Evolutionary conservation across 495 filamentous ascomycete genomes (phyloP), one percentile per base, ranked within the genome.

Genomic region (Trichoderma erinaceum): DNA sequence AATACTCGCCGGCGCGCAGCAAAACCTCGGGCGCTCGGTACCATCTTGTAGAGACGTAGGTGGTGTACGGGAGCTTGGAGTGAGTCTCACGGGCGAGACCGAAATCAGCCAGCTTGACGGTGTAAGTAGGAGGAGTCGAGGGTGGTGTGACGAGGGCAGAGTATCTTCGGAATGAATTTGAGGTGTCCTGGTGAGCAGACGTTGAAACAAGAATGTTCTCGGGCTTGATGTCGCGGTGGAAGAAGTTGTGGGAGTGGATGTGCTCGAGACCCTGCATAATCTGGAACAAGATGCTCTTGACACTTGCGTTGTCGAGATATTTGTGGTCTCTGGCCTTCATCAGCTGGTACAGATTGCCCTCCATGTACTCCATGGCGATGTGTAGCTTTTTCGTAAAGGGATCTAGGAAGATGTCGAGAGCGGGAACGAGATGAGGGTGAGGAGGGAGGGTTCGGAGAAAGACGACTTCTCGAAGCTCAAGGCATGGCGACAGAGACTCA

Each of bases 291-390:
- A 99, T 96, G 79, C 94, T 98, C 82, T 99, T 98, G 67, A 99
- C 96, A 69, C 92, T 95, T 69, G 85, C 87, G 52, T 88, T 89
- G 74, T 99, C 96, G 27, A 99, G 82, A 67, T 82, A 88, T 78
- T 97, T 98, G 79, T 97, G 93, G 70, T 99, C 95, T 67, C 96
- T 86, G 65, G 95, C 88, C 75, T 99, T 99, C 95, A 99, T 99
- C 65, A 99, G 80, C 79, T 98, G 96, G 74, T 99, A 99, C 1
- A 99, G 82, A 76, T 99, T 99, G 38, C 96, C 96, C 76, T 99
- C 96, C 96, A 99, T 99, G 72, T 97, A 97, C 78, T 99, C 96
- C 96, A 99, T 99, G 73, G 86, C 89, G 68, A 99, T 99, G 77
- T 99, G 96, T 63, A 99, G 87, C 78, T 97, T 96, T 80, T 90